Conservation (phyloP, 2,329 filamentous ascomycete genomes). For the Hypoxylon sp. region DNA sequence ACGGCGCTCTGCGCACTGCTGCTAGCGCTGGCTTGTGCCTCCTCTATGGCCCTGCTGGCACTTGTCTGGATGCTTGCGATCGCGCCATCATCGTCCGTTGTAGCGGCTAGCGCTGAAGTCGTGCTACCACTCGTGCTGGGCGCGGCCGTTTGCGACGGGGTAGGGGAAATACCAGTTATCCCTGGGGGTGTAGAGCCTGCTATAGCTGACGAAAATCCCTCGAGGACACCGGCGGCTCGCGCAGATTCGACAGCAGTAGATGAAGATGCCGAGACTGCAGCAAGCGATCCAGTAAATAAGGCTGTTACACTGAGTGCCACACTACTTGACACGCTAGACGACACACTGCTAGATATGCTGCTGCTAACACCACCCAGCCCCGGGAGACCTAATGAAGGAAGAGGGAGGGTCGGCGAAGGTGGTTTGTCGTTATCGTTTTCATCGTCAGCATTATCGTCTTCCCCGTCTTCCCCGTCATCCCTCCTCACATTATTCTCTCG, state of each 20-base stretch:
- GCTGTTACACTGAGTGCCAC: slow-evolving; percentile 29
- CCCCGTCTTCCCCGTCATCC: background rate
- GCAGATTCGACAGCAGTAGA: slow-evolving; percentile 25
- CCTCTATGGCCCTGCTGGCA: slow-evolving; percentile 28
- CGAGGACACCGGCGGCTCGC: slow-evolving; percentile 7
- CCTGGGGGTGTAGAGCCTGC: background rate
- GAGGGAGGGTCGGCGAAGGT: background rate
- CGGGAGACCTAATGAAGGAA: slow-evolving; percentile 1
- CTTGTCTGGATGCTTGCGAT: slow-evolving; percentile 29
- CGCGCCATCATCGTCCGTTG: slow-evolving; percentile 1
- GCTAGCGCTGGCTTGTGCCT: slow-evolving; percentile 27
- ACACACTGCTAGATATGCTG: slow-evolving; percentile 21
- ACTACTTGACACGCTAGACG: slow-evolving; percentile 22
- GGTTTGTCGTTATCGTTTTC: background rate
- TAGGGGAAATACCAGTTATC: background rate
- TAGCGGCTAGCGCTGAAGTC: slow-evolving; percentile 2
- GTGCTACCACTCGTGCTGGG: background rate
- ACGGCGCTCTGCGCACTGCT: slow-evolving; percentile 32
- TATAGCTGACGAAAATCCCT: slow-evolving; percentile 19
- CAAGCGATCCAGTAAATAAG: slow-evolving; percentile 16
- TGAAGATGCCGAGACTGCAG: slow-evolving; percentile 19
- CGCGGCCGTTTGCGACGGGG: background rate
- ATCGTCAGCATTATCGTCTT: slow-evolving; percentile 7
- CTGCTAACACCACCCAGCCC: background rate
- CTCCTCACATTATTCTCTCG: background rate